These are phyloP conservation scores for Zea mays DNA, from an alignment of 176 grass and related monocot species.

Conservation along the genomic window DNA sequence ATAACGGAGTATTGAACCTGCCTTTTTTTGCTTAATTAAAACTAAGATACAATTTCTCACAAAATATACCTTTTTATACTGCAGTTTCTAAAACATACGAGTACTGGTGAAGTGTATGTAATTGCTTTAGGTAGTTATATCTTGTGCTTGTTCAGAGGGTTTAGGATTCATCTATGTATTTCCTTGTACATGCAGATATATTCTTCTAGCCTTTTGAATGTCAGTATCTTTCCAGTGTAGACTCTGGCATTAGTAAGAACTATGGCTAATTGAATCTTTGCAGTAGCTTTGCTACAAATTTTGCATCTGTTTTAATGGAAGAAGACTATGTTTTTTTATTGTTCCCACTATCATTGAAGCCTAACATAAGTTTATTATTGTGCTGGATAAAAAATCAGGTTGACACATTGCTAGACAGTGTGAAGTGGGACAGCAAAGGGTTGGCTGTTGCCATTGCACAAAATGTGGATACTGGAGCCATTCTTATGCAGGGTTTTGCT, in stretches of 20 bases:
- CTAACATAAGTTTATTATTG: constrained; percentile 8
- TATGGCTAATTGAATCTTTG: neutral
- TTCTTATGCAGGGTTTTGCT: constrained; percentile 93
- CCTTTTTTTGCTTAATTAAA: neutral
- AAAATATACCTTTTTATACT: neutral
- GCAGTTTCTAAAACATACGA: neutral
- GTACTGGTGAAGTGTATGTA: neutral
- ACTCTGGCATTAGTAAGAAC: neutral
- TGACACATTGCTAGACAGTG: constrained; percentile 55
- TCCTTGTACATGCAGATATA: neutral
- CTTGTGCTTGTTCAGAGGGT: neutral
- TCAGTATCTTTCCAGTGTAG: neutral
- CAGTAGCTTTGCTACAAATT: neutral
- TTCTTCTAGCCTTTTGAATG: neutral
- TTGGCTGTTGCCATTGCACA: constrained; percentile 92
- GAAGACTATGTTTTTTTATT: neutral
- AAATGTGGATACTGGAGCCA: constrained; percentile 85
- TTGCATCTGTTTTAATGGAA: neutral
- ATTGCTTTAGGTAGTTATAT: neutral
- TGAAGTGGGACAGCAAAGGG: constrained; percentile 91
- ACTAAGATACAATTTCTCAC: neutral
- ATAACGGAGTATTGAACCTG: neutral
- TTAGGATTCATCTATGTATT: constrained; percentile 8
- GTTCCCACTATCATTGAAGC: neutral
- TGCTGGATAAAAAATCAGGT: constrained; percentile 43